These are phyloP conservation scores for Sarocladium strictum DNA, from an alignment of 2,329 filamentous ascomycete genomes.

Conservation along the genomic window DNA sequence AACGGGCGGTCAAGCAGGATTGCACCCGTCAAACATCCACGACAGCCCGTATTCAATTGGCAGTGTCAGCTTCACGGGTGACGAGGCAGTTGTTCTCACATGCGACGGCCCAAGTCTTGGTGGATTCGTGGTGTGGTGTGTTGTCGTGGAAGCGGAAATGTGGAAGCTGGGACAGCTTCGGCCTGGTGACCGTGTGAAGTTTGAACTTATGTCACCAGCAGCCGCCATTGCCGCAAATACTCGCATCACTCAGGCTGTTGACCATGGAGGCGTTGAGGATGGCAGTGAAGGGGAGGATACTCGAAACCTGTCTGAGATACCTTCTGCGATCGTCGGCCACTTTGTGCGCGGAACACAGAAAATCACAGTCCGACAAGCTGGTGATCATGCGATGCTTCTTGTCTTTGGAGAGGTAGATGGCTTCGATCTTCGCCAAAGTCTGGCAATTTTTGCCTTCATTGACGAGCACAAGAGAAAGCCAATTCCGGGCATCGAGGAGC, in stretches of 20 bases:
- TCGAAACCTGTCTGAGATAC: background rate
- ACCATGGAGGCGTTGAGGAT: background rate
- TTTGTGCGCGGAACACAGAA: slow-evolving; percentile 1
- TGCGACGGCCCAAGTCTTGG: slow-evolving; percentile 35
- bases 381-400: slow-evolving; percentile 27
- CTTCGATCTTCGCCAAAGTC: slow-evolving; percentile 27
- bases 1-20: slow-evolving; percentile 30
- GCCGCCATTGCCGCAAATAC: slow-evolving; percentile 19
- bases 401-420: slow-evolving; percentile 23
- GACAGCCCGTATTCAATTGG: slow-evolving; percentile 34
- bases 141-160: slow-evolving; percentile 30
- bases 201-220: slow-evolving; percentile 22
- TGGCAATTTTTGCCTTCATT: slow-evolving; percentile 28
- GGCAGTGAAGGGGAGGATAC: too few species aligned
- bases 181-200: slow-evolving; percentile 30
- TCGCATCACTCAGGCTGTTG: slow-evolving; percentile 17
- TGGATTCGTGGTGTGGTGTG: slow-evolving; percentile 33
- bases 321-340: slow-evolving; percentile 13
- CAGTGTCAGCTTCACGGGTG: slow-evolving; percentile 36
- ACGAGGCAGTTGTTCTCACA: slow-evolving; percentile 32
- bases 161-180: slow-evolving; percentile 36
- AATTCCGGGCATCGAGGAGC: slow-evolving; percentile 23
- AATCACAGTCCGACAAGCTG: slow-evolving; percentile 21
- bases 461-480: slow-evolving; percentile 21
- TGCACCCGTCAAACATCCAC: slow-evolving; percentile 36